A percentile compares a stretch with the other conserved stretches of the same genome.
These are phyloP conservation scores for Aspergillus vadensis DNA, from an alignment of 2,329 filamentous ascomycete genomes.

Conservation along the genomic window DNA sequence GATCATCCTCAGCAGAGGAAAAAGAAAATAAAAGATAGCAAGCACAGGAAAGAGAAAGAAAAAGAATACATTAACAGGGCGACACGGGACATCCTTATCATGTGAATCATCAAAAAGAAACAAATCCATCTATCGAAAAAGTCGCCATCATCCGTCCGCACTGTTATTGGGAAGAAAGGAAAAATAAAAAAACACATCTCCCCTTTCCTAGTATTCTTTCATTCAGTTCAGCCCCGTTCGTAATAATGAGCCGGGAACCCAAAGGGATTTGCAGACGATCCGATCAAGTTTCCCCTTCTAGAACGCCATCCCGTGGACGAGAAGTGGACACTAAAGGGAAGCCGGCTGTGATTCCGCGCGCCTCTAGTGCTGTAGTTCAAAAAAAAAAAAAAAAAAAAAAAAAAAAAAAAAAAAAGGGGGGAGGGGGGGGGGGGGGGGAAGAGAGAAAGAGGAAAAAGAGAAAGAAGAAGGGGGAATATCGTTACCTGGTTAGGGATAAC, in stretches of 20 bases:
- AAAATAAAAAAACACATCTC: too few relatives aligned
- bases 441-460: too few relatives aligned
- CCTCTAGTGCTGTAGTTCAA: too few relatives aligned
- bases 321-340: neutral
- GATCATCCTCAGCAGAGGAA: too few relatives aligned
- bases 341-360: slow-evolving; percentile 10
- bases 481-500: neutral
- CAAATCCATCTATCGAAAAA: too few relatives aligned
- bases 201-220: too few relatives aligned
- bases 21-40: neutral
- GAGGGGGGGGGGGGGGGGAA: too few relatives aligned
- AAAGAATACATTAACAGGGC: neutral
- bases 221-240: neutral
- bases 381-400: too few relatives aligned
- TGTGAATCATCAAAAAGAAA: too few relatives aligned
- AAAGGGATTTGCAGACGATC: slow-evolving; percentile 1
- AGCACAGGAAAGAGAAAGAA: neutral
- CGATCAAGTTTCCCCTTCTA: slow-evolving; percentile 10
- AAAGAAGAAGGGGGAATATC: neutral
- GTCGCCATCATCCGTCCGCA: too few relatives aligned
- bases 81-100: neutral
- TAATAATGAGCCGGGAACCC: neutral
- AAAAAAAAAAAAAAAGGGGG: too few relatives aligned
- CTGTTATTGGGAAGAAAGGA: too few relatives aligned
- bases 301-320: slow-evolving; percentile 9